Base-by-base conservation (phyloP, 176 grass and related monocot species). In the Sorghum bicolor region DNA sequence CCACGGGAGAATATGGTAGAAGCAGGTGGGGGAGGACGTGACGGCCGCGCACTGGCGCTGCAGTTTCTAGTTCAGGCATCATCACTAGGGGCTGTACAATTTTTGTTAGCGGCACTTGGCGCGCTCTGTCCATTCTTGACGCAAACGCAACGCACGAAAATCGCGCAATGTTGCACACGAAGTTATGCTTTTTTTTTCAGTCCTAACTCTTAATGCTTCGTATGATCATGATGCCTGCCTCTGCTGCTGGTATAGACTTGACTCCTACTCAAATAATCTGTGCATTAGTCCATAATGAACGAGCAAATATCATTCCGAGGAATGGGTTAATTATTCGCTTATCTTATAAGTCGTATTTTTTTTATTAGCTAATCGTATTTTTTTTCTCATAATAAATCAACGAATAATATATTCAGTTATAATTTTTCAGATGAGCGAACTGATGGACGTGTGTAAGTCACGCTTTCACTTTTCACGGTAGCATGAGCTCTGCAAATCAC, bases 11-110 rank as follows among this genome's bases (percentile, higher is more conserved):
- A 76, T 72, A 43, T 9, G 1, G 41, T 33, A 76, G 70, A 76
- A 70, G 82, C 33, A 67, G 48, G 69, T 74, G 80, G 80, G 22
- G 8, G 75, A n/a, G 29, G 80, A 84, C 62, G 89, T 91, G 89
- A 84, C 47, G 17, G 63, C 26, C 80, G 87, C 84, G 57, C 37
- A 38, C 37, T 62, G 1, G 52, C 72, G 10, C 17, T 34, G 30
- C 28, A 39, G 38, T 10, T 36, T 34, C 0, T n/a, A 34, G 6
- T 57, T 33, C 19, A 58, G 16, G 31, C 67, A 11, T 13, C 74
- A 39, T 25, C 33, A 3, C 22, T 1, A 15, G 45, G 41, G 13
- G 39, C 12, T 41, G 40, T 19, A 43, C 41, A 13, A n/a, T n/a
- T n/a, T 4, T 41, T 41, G 39, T 45, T 15, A 45, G 1, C 33